Conservation (phyloP, 805 yeast genomes). For the Komagataella pastoris region DNA sequence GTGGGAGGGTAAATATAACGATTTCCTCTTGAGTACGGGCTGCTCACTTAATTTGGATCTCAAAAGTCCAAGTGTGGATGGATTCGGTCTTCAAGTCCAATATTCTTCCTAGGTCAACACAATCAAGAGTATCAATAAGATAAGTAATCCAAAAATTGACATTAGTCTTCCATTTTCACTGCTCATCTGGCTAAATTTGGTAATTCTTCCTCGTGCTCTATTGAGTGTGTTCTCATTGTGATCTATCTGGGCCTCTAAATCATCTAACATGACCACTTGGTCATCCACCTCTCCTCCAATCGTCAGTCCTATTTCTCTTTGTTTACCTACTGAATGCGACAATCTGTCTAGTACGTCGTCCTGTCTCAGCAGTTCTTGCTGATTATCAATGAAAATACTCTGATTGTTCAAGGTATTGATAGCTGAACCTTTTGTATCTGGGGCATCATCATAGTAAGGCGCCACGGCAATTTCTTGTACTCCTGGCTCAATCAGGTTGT, state of each 20-base stretch:
- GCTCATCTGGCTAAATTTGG: conserved; percentile 23
- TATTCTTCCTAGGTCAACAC: conserved; percentile 19
- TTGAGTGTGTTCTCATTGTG: conserved; percentile 24
- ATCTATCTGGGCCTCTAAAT: conserved; percentile 33
- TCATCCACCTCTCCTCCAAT: conserved; percentile 34
- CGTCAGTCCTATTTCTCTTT: conserved; percentile 28
- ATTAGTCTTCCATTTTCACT: conserved; percentile 37
- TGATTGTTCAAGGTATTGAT: conserved; percentile 6
- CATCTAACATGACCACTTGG: conserved; percentile 34
- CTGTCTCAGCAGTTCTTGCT: conserved; percentile 32
- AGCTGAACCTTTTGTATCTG: background rate
- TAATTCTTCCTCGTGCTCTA: conserved; percentile 26
- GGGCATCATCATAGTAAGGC: background rate
- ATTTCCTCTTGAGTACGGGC: conserved; percentile 70
- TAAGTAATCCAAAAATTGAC: conserved; percentile 26
- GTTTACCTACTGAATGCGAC: conserved; percentile 27
- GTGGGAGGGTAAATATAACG: conserved; percentile 85
- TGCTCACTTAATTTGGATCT: background rate
- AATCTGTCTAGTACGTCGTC: conserved; percentile 27
- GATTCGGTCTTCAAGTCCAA: background rate
- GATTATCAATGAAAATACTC: conserved; percentile 22
- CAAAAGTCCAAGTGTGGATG: background rate
- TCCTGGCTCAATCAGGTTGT: conserved; percentile 7
- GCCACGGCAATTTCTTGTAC: conserved; percentile 2
- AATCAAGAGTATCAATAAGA: conserved; percentile 30